Conservation (phyloP, 129 eudicot genomes). For the Solidago caesia region DNA sequence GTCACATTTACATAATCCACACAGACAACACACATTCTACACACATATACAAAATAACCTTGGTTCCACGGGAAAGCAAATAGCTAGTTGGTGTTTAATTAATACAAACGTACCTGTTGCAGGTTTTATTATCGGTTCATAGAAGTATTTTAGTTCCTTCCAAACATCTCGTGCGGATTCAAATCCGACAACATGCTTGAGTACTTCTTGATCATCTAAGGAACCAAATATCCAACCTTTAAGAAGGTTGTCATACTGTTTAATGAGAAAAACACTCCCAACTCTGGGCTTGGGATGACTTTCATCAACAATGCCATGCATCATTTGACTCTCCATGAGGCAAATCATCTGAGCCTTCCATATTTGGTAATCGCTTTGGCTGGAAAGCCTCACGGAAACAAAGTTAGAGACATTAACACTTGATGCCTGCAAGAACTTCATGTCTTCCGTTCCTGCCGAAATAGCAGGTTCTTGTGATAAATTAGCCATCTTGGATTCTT, state of each 20-base stretch:
- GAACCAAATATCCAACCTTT: conserved; percentile 27
- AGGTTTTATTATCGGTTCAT: background rate
- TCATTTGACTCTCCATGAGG: conserved; percentile 8
- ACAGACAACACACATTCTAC: no score
- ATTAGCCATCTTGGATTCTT: background rate
- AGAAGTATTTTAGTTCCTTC: background rate
- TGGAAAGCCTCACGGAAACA: conserved; percentile 13
- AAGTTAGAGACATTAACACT: conserved; percentile 23
- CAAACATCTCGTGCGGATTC: background rate
- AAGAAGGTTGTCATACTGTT: conserved; percentile 17
- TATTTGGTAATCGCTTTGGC: background rate
- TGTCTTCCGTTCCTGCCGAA: conserved; percentile 10
- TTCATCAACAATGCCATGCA: conserved; percentile 5
- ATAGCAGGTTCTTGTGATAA: background rate
- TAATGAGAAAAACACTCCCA: background rate
- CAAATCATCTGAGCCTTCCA: conserved; percentile 23
- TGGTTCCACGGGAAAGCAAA: no score
- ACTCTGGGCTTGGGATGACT: background rate
- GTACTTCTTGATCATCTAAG: conserved; percentile 6
- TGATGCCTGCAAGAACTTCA: background rate
- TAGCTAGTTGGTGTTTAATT: no score
- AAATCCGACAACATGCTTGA: background rate
- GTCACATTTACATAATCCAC: no score
- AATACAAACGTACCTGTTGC: background rate
- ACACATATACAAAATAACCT: no score